A percentile compares a stretch with the other conserved stretches of the same genome.
phyloP scores from a whole-genome alignment of 2,329 filamentous ascomycete genomes.

The Chaetomiaceae sp. region DNA sequence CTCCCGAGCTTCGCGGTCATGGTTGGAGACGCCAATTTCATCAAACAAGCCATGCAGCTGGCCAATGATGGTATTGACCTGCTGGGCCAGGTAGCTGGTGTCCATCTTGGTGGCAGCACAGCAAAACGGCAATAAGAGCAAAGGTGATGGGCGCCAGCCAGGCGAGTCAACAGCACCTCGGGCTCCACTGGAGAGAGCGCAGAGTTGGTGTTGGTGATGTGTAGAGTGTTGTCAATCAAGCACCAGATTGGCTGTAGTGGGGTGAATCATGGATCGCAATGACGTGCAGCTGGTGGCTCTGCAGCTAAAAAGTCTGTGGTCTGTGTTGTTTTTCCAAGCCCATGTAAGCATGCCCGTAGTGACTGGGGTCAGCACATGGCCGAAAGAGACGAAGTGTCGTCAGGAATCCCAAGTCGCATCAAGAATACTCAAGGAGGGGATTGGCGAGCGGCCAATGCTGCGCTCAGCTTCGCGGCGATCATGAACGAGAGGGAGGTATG shows the following conservation, averaged over 20 bases:
- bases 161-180: background rate
- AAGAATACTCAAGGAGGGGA: background rate
- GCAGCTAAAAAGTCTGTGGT: slow-evolving; percentile 22
- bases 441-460: background rate
- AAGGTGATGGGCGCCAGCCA: background rate
- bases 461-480: background rate
- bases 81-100: slow-evolving; percentile 85
- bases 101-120: slow-evolving; percentile 55
- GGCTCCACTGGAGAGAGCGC: background rate
- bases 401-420: background rate
- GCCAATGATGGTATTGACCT: slow-evolving; percentile 89
- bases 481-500: background rate
- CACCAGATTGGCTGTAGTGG: slow-evolving; percentile 16
- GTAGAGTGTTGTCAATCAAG: slow-evolving; percentile 13
- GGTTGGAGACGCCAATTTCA: slow-evolving; percentile 89
- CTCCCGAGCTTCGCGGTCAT: slow-evolving; percentile 87
- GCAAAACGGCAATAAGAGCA: background rate
- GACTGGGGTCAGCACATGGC: slow-evolving; percentile 16
- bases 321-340: slow-evolving; percentile 18
- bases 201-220: slow-evolving; percentile 6
- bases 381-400: slow-evolving; percentile 4
- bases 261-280: slow-evolving; percentile 23
- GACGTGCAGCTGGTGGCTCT: slow-evolving; percentile 23
- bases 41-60: slow-evolving; percentile 94
- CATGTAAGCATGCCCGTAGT: slow-evolving; percentile 3